A percentile compares a stretch with the other conserved stretches of the same genome.
Evolutionary conservation across 1,284 basidiomycete species (phyloP).

Genomic region (Limonomyces culmigenus): DNA sequence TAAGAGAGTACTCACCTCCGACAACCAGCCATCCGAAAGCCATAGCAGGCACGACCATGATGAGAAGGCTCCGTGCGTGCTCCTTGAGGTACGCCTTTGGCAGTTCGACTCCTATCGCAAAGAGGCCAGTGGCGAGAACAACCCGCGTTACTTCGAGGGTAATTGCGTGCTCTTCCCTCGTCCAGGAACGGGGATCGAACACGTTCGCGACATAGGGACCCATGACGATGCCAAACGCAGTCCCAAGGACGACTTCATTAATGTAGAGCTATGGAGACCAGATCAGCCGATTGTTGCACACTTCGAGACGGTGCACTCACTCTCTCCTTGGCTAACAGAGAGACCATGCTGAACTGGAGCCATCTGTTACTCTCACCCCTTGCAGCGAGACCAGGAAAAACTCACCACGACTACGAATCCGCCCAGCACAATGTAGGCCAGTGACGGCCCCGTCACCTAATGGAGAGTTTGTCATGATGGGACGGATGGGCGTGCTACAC

Average conservation of each 20-base stretch:
- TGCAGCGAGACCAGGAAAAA: conserved; percentile 4
- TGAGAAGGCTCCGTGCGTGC: conserved; percentile 37
- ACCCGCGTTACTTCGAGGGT: conserved; percentile 68
- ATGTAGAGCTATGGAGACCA: conserved; percentile 44
- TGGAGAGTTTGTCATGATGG: not conserved
- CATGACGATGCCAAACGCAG: conserved; percentile 55
- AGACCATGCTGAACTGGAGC: conserved; percentile 61
- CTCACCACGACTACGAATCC: conserved; percentile 59
- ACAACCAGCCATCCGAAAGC: conserved; percentile 60
- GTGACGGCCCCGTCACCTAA: conserved; percentile 30
- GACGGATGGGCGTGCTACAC: not conserved
- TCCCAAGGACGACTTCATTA: conserved; percentile 87
- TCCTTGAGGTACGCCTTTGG: conserved; percentile 48
- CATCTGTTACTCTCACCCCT: no score
- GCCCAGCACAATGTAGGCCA: conserved; percentile 61
- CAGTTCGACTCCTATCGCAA: conserved; percentile 60
- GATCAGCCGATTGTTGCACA: not conserved
- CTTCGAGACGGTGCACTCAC: conserved; percentile 14
- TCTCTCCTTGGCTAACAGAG: conserved; percentile 70
- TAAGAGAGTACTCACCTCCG: conserved; percentile 25
- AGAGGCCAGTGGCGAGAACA: conserved; percentile 52
- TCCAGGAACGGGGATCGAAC: conserved; percentile 75
- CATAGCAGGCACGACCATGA: conserved; percentile 67
- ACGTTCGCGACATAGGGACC: conserved; percentile 63
- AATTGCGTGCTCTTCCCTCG: conserved; percentile 31